phyloP scores from a whole-genome alignment of 306 rosid genomes.

The Cyclanthera cordifolia region DNA sequence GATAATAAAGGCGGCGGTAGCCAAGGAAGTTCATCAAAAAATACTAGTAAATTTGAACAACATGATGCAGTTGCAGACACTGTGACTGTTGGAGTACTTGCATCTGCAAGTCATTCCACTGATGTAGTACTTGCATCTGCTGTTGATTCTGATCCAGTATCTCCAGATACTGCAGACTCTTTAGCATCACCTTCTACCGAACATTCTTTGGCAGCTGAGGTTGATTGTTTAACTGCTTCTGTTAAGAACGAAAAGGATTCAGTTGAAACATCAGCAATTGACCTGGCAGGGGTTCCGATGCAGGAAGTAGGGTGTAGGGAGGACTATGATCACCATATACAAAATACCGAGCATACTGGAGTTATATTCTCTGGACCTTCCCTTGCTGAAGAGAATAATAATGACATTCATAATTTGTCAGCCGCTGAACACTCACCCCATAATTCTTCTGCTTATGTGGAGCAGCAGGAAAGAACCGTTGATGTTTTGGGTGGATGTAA shows the following conservation, averaged over 20 bases:
- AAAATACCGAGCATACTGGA: constrained; percentile 21
- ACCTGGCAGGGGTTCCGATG: constrained; percentile 23
- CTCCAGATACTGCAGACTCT: constrained; percentile 19
- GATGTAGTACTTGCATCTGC: constrained; percentile 35
- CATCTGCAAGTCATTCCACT: constrained; percentile 22
- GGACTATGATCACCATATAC: constrained; percentile 24
- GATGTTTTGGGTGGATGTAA: constrained; percentile 20
- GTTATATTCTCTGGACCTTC: constrained; percentile 21
- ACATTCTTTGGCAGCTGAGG: constrained; percentile 25
- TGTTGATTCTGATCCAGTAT: constrained; percentile 22
- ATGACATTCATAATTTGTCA: constrained; percentile 19
- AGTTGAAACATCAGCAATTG: constrained; percentile 20
- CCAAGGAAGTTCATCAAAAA: constrained; percentile 59
- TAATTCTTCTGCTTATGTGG: constrained; percentile 24
- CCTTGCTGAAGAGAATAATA: constrained; percentile 28
- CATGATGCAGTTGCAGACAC: constrained; percentile 43
- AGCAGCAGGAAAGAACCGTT: constrained; percentile 17
- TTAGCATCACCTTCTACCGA: constrained; percentile 29
- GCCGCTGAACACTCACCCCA: constrained; percentile 14
- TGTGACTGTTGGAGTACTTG: constrained; percentile 21
- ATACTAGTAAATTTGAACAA: constrained; percentile 35
- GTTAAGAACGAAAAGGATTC: constrained; percentile 16
- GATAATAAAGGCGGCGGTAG: constrained; percentile 63
- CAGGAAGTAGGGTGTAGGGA: constrained; percentile 25
- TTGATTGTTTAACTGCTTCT: constrained; percentile 17